Base-by-base conservation (phyloP, 2,329 filamentous ascomycete genomes). In the Moelleriella libera region DNA sequence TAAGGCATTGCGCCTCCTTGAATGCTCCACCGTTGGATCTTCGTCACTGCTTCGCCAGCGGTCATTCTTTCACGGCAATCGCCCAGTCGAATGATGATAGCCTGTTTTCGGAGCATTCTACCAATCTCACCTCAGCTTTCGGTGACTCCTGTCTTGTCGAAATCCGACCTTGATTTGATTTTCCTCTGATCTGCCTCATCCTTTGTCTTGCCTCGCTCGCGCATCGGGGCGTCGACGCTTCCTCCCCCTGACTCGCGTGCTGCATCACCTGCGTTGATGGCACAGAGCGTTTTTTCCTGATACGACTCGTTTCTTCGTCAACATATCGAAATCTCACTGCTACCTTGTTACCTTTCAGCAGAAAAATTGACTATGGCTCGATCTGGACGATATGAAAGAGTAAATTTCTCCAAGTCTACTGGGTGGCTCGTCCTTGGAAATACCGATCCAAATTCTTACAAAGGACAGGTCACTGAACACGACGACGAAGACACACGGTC, bases 391-490 rank as follows among this genome's bases (percentile, higher is more conserved):
- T 82, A 82, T 60, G 76, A 78, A 59, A 68, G 75, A 67, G 76
- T 80, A 68, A 51, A 72, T 60, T 32, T 32, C 40, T 12, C 6
- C 5, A n/a, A 9, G 34, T 12, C 9, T 39, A 21, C 34, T 39
- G 12, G 34, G 34, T 12, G 34, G 34, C 34, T 39, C 34, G 9
- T 12, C 2, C 34, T 39, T 3, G 2, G 2, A 21, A 21, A 21
- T 21, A 21, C 21, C 21, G 21, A 21, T 21, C 21, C 21, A 21
- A 21, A 21, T 21, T 21, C 40, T 43, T 5, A 41, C 30, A 30
- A 41, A 39, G 45, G 34, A 32, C 57, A 81, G 76, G 70, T 82
- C 46, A 75, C 76, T 57, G 71, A 69, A 58, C 74, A 74, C 52
- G 77, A 81, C 55, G 72, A 77, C 50, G 51, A 56, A 50, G 52